Conservation (phyloP, 495 filamentous ascomycete species). For the Podospora pseudocomata region DNA sequence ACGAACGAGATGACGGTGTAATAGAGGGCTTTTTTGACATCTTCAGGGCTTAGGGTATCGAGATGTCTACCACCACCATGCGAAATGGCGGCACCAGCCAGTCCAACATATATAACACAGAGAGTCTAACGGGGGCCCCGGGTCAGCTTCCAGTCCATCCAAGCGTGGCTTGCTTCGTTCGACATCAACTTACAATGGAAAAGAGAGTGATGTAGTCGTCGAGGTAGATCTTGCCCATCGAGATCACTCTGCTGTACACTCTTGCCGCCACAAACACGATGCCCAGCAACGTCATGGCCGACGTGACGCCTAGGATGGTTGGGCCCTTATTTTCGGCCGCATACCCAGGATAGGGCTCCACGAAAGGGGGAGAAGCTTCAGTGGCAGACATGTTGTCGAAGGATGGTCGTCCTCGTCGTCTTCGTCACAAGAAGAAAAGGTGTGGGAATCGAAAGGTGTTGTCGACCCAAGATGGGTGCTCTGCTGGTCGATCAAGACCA, state of each 20-base stretch:
- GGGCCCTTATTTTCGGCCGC: background rate
- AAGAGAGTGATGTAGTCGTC: slow-evolving; percentile 19
- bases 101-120: slow-evolving; percentile 17
- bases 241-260: slow-evolving; percentile 22
- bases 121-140: background rate
- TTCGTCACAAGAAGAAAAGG: background rate
- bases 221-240: slow-evolving; percentile 12
- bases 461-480: background rate
- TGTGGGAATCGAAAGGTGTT: background rate
- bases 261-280: slow-evolving; percentile 22
- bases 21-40: slow-evolving; percentile 16
- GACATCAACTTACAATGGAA: slow-evolving; percentile 8
- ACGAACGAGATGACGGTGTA: slow-evolving; percentile 27
- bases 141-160: too few relatives aligned
- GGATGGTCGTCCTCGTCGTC: background rate
- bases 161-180: too few relatives aligned
- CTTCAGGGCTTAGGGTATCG: slow-evolving; percentile 14
- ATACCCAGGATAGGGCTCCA: background rate
- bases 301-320: background rate
- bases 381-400: background rate
- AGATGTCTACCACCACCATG: slow-evolving; percentile 23
- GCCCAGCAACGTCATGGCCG: slow-evolving; percentile 17
- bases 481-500: background rate
- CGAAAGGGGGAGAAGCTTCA: background rate
- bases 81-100: slow-evolving; percentile 16